Conservation (phyloP, 2,329 filamentous ascomycete genomes). For the Didymella sp. region DNA sequence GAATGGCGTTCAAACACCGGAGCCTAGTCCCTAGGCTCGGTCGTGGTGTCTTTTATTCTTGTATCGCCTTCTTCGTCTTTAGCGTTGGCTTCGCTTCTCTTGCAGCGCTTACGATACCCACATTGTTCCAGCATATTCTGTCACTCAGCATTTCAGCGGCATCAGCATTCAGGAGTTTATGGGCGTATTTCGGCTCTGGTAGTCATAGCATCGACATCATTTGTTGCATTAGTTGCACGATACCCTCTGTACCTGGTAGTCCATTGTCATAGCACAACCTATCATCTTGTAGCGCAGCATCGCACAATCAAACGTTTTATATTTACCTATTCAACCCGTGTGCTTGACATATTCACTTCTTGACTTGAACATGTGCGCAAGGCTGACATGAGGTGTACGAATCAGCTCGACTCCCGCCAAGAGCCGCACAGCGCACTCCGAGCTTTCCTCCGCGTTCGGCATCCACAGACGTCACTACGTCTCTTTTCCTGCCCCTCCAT, state of each 20-base stretch:
- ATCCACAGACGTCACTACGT: constrained; percentile 24
- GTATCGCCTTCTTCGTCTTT: not conserved
- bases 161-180: constrained; percentile 14
- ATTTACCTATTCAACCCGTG: not conserved
- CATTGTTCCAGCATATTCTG: constrained; percentile 16
- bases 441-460: constrained; percentile 15
- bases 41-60: constrained; percentile 3
- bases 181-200: not conserved
- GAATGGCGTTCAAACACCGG: constrained; percentile 47
- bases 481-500: constrained; percentile 14
- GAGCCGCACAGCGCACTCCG: constrained; percentile 16
- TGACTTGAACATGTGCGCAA: constrained; percentile 5
- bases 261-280: constrained; percentile 3
- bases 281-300: constrained; percentile 6
- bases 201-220: not conserved
- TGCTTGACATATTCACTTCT: not conserved
- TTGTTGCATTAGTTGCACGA: constrained; percentile 15
- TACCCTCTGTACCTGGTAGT: constrained; percentile 16
- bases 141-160: constrained; percentile 12
- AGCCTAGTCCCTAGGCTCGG: constrained; percentile 46
- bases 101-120: constrained; percentile 31
- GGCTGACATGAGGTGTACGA: constrained; percentile 3
- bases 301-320: not conserved
- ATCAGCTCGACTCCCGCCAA: constrained; percentile 3
- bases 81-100: constrained; percentile 11